phyloP scores from a whole-genome alignment of 1,139 yeast species.

The Trichomonascaceae sp. region DNA sequence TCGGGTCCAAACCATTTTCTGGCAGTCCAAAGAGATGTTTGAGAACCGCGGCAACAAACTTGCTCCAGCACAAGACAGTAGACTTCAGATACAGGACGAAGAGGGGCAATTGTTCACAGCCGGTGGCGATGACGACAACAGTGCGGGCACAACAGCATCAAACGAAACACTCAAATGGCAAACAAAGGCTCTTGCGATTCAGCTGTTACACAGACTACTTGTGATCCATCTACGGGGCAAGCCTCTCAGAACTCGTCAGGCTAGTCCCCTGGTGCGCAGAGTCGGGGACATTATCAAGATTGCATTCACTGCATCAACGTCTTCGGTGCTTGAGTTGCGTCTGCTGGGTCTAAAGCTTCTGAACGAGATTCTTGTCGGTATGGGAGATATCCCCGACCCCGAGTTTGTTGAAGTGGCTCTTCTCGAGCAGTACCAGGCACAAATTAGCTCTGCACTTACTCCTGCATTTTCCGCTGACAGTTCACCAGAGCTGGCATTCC shows the following conservation, averaged over 20 bases:
- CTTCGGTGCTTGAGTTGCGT: conserved; percentile 49
- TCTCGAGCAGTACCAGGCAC: conserved; percentile 89
- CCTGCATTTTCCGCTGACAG: conserved; percentile 78
- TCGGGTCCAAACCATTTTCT: conserved; percentile 24
- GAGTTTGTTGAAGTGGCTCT: conserved; percentile 59
- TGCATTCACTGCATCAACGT: conserved; percentile 76
- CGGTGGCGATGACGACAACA: conserved; percentile 19
- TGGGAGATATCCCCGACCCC: conserved; percentile 50
- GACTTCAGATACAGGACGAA: too few species aligned
- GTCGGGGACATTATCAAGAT: conserved; percentile 65
- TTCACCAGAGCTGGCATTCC: conserved; percentile 59
- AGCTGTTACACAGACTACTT: conserved; percentile 42
- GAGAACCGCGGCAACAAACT: conserved; percentile 4
- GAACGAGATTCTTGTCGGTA: conserved; percentile 40
- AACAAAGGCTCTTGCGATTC: conserved; percentile 49
- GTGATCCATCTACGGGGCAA: conserved; percentile 31
- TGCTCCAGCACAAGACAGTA: conserved; percentile 11
- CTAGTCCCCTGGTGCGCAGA: conserved; percentile 30
- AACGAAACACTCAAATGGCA: conserved; percentile 60
- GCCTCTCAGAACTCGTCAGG: conserved; percentile 25
- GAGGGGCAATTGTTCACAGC: conserved; percentile 34
- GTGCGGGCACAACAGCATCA: conserved; percentile 15
- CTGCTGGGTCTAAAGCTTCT: conserved; percentile 54
- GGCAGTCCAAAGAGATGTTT: conserved; percentile 19
- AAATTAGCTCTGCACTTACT: conserved; percentile 75